Conservation (phyloP, 805 yeast species). For the Wilhelminamyces savonicus region DNA sequence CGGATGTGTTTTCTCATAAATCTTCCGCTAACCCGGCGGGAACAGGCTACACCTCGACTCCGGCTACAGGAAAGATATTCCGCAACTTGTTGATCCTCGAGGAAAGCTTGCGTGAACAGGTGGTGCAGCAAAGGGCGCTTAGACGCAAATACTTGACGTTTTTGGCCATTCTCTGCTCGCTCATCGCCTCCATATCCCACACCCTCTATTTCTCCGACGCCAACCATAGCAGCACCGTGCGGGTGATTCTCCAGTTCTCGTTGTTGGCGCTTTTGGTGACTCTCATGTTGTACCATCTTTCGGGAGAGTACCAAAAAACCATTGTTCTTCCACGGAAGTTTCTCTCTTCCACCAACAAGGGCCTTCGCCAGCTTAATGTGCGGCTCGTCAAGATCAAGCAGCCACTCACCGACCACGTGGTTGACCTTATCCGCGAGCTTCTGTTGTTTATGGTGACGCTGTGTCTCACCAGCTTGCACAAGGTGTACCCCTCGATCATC, state of each 20-base stretch:
- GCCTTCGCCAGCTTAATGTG: conserved; percentile 76
- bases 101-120: conserved; percentile 79
- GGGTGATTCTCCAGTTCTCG: conserved; percentile 44
- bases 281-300: conserved; percentile 67
- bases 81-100: conserved; percentile 79
- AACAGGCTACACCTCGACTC: conserved; percentile 15
- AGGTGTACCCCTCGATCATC: conserved; percentile 25
- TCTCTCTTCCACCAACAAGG: conserved; percentile 79
- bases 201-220: conserved; percentile 26
- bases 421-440: conserved; percentile 32
- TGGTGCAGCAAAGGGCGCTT: conserved; percentile 59
- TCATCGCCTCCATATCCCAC: conserved; percentile 35
- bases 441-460: conserved; percentile 23
- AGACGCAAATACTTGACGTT: conserved; percentile 59
- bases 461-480: conserved; percentile 25
- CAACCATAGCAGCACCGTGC: conserved; percentile 23
- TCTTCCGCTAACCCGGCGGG: conserved; percentile 9
- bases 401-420: conserved; percentile 24
- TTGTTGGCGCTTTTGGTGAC: conserved; percentile 62
- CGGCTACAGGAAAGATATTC: conserved; percentile 66
- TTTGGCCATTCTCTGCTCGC: conserved; percentile 30
- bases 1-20: conserved; percentile 14
- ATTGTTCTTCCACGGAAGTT: conserved; percentile 78
- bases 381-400: conserved; percentile 59
- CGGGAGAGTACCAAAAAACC: conserved; percentile 86